Evolutionary conservation across 2,329 filamentous ascomycete genomes (phyloP), one percentile per base, ranked within the genome.

Genomic region (Ophiostoma fasciatum): DNA sequence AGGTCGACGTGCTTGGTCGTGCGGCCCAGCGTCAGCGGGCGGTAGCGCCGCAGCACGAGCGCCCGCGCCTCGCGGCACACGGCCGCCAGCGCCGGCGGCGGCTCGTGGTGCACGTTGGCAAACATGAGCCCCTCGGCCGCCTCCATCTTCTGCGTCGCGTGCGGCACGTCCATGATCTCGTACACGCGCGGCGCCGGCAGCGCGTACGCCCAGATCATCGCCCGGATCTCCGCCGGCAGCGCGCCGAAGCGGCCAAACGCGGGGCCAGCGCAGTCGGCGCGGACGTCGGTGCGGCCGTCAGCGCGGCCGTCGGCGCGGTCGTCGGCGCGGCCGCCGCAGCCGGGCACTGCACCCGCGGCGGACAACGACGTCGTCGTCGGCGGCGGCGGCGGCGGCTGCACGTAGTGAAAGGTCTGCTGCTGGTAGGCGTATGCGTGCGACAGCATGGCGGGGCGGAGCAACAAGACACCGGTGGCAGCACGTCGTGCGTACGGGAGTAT

Each of bases 1-100:
- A 64, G 53, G 42, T 65, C 60, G 41, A 66, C 53, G 29, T 57
- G 60, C 43, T 66, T 65, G 33, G 63, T 62, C n/a, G 60, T 62
- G 21, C 48, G 46, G 7, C 60, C 60, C 31, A 66, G 55, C 1
- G 53, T 58, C 31, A 66, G 50, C 11, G 62, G 59, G 36, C 56
- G 57, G 48, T 64, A 66, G 36, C 54, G 56, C 31, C 55, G 55
- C 22, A 62, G 46, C 11, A 61, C 60, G 14, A 61, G 55, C 33
- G 51, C 52, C 9, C 62, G 58, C 26, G 61, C 56, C 47, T 65
- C 62, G 21, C 52, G 56, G 37, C 62, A 65, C 19, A 62, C 61
- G 23, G 56, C 52, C 4, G 59, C 58, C 31, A 64, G 50, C 1
- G 55, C 49, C 5, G 62, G 62, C 14, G 61, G 61, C 20, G 60